A percentile compares a stretch with the other conserved stretches of the same genome.
These are phyloP conservation scores for Tricholoma sp. DNA, from an alignment of 768 basidiomycete species.

Conservation along the genomic window DNA sequence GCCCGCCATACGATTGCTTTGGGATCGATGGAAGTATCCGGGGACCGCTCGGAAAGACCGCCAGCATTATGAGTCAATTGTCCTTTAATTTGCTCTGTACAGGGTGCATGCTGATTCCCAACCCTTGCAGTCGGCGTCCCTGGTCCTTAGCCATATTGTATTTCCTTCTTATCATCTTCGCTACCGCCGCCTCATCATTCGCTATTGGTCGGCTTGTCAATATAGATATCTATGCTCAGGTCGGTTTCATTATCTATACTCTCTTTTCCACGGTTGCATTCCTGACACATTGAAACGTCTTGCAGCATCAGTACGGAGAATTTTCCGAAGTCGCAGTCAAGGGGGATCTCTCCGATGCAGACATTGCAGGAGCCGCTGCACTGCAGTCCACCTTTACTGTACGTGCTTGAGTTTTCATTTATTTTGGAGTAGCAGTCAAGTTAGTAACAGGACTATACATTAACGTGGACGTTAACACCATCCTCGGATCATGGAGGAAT, in stretches of 20 bases:
- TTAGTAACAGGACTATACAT: conserved; percentile 20
- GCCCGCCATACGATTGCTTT: conserved; percentile 28
- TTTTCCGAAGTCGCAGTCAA: conserved; percentile 32
- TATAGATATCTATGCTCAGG: conserved; percentile 19
- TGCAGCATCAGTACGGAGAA: conserved; percentile 25
- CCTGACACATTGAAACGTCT: neutral
- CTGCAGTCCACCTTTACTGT: conserved; percentile 26
- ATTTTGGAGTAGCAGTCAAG: neutral
- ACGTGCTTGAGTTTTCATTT: neutral
- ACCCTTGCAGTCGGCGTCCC: conserved; percentile 23
- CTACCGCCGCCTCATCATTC: conserved; percentile 27
- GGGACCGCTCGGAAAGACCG: conserved; percentile 28
- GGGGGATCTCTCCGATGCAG: conserved; percentile 27
- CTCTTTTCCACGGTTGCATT: neutral
- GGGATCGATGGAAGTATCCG: conserved; percentile 27
- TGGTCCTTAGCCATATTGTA: conserved; percentile 33
- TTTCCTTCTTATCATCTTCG: conserved; percentile 27
- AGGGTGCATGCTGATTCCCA: neutral
- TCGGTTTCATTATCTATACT: neutral
- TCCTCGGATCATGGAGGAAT: conserved; percentile 29
- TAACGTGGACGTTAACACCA: conserved; percentile 36
- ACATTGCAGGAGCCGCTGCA: conserved; percentile 25
- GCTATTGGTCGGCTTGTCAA: conserved; percentile 31
- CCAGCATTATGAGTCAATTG: conserved; percentile 32
- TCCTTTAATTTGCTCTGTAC: neutral